Evolutionary conservation across 441 rosid species (phyloP).

Genomic region (Manihot esculenta): DNA sequence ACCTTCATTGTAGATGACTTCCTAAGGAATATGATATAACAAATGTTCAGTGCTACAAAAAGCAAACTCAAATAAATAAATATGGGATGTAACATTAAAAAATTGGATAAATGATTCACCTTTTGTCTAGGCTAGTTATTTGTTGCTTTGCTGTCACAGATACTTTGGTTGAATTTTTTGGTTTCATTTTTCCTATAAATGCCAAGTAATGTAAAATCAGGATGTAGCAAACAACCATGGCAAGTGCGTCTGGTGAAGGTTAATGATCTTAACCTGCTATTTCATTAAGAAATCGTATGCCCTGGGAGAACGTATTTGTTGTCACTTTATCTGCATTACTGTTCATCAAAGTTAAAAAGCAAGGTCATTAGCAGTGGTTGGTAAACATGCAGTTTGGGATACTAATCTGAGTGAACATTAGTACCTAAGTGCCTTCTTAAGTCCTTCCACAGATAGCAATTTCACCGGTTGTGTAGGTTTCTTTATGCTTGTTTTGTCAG

Average conservation of each 20-base stretch:
- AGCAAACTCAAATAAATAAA: conserved; percentile 1
- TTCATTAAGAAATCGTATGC: conserved; percentile 84
- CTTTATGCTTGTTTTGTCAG: conserved; percentile 45
- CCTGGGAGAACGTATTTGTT: conserved; percentile 84
- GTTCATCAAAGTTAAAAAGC: conserved; percentile 29
- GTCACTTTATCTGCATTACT: conserved; percentile 92
- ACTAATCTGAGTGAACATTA: conserved; percentile 6
- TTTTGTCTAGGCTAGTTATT: conserved; percentile 42
- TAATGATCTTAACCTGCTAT: conserved; percentile 55
- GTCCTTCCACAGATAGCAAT: conserved; percentile 76
- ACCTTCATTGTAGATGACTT: conserved; percentile 41
- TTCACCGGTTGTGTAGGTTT: conserved; percentile 54
- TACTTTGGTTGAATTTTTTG: conserved; percentile 39
- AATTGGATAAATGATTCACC: conserved; percentile 42
- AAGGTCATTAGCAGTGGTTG: not conserved
- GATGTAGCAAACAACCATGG: conserved; percentile 1
- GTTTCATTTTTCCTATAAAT: conserved; percentile 45
- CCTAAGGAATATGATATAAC: conserved; percentile 39
- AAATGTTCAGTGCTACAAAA: conserved; percentile 22
- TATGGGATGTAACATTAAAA: conserved; percentile 5
- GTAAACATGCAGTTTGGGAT: not conserved
- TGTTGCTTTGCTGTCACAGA: conserved; percentile 32
- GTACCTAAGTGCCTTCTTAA: conserved; percentile 76
- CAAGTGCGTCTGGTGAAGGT: conserved; percentile 15
- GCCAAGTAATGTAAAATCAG: conserved; percentile 17